Conservation (phyloP, 768 basidiomycete genomes). For the Kwoniella dejecticola region DNA sequence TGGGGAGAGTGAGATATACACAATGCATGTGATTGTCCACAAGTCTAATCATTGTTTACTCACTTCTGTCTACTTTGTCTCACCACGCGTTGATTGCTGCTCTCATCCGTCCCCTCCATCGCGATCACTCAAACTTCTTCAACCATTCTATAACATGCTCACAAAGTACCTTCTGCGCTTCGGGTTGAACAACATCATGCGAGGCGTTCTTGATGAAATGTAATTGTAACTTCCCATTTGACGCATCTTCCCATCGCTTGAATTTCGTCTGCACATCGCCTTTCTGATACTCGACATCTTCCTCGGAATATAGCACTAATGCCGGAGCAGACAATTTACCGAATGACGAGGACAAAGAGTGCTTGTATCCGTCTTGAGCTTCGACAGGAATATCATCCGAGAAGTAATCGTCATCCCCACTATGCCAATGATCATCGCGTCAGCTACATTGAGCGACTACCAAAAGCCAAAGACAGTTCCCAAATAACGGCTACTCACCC, state of each 20-base stretch:
- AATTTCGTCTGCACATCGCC: slow-evolving; percentile 15
- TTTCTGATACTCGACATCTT: slow-evolving; percentile 36
- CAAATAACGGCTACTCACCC: slow-evolving; percentile 37
- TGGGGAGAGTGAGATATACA: too few species aligned
- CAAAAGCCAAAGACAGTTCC: neutral
- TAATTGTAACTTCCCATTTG: slow-evolving; percentile 24
- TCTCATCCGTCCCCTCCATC: too few species aligned
- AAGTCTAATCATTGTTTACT: too few species aligned
- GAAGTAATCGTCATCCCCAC: slow-evolving; percentile 55
- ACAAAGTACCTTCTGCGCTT: slow-evolving; percentile 30
- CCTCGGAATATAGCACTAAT: slow-evolving; percentile 43
- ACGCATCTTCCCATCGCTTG: slow-evolving; percentile 35
- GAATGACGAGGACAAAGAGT: slow-evolving; percentile 51
- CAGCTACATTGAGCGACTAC: neutral
- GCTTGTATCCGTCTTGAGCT: slow-evolving; percentile 24
- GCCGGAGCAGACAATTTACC: slow-evolving; percentile 41
- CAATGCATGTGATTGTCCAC: too few species aligned
- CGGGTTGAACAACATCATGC: slow-evolving; percentile 41
- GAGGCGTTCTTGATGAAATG: slow-evolving; percentile 32
- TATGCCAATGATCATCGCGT: neutral
- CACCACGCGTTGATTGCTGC: too few species aligned
- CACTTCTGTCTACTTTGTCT: too few species aligned
- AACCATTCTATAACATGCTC: slow-evolving; percentile 38
- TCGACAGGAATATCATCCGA: slow-evolving; percentile 45
- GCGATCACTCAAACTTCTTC: slow-evolving; percentile 9